These are phyloP conservation scores for Harringtonia aguacate DNA, from an alignment of 2,329 filamentous ascomycete species.

Conservation along the genomic window DNA sequence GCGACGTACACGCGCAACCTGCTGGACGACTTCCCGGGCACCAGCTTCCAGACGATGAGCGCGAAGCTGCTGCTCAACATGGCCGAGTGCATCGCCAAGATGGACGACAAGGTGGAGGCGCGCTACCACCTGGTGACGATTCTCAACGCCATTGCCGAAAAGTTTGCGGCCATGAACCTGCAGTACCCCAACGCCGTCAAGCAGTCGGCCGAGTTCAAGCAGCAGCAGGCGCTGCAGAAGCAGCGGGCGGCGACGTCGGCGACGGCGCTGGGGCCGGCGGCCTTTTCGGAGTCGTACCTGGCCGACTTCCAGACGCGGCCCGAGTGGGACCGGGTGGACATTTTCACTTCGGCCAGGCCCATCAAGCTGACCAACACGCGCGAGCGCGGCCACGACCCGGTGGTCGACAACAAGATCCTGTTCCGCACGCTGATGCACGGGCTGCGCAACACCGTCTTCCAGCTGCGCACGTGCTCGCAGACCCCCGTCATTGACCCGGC, in stretches of 20 bases:
- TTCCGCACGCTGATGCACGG: slow-evolving; percentile 96
- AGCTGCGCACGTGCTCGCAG: slow-evolving; percentile 82
- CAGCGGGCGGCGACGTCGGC: slow-evolving; percentile 4
- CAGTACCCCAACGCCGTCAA: slow-evolving; percentile 95
- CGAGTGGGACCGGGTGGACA: slow-evolving; percentile 97
- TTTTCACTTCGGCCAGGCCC: slow-evolving; percentile 78
- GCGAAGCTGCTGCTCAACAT: slow-evolving; percentile 94
- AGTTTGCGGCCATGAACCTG: slow-evolving; percentile 95
- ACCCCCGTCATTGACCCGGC: slow-evolving; percentile 59
- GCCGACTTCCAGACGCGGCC: slow-evolving; percentile 71
- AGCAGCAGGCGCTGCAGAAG: slow-evolving; percentile 56
- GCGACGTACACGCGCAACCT: slow-evolving; percentile 96
- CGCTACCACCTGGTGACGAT: slow-evolving; percentile 96
- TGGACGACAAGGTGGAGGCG: slow-evolving; percentile 87
- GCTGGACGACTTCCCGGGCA: slow-evolving; percentile 91
- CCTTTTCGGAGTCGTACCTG: slow-evolving; percentile 64
- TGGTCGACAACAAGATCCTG: slow-evolving; percentile 93
- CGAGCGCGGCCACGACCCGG: slow-evolving; percentile 80
- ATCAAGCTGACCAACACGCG: slow-evolving; percentile 91
- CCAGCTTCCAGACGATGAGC: slow-evolving; percentile 99
- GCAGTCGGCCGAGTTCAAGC: slow-evolving; percentile 83
- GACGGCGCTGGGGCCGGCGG: slow-evolving; percentile 36
- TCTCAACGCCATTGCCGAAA: slow-evolving; percentile 93
- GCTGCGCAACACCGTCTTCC: slow-evolving; percentile 92
- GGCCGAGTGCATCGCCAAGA: slow-evolving; percentile 93